phyloP scores from a whole-genome alignment of 495 filamentous ascomycete species.

The Tuber microsphaerosporum region DNA sequence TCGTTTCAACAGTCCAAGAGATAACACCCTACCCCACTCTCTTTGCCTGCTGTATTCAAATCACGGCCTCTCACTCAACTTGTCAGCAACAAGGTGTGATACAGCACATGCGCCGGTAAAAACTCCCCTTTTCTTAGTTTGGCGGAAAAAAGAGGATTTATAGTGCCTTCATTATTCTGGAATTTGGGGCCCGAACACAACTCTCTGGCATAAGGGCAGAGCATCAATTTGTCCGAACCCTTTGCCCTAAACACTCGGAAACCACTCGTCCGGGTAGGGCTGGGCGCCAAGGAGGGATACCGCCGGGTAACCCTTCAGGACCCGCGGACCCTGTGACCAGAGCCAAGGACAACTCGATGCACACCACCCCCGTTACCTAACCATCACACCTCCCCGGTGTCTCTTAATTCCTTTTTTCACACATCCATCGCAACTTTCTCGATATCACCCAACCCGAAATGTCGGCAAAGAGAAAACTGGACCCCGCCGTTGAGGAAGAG shows the following conservation, averaged over 20 bases:
- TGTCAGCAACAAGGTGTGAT: not conserved
- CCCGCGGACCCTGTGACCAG: not conserved
- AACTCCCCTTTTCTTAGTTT: not conserved
- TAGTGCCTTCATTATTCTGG: not conserved
- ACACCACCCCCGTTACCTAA: not conserved
- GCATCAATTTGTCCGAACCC: not conserved
- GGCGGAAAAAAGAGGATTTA: not conserved
- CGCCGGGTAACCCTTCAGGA: not conserved
- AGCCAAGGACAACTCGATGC: not conserved
- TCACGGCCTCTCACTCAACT: not conserved
- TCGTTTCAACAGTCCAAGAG: too few relatives aligned
- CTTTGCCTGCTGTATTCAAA: too few relatives aligned
- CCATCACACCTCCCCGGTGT: not conserved
- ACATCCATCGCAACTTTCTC: not conserved
- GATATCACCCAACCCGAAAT: conserved; percentile 34
- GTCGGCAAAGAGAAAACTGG: conserved; percentile 49
- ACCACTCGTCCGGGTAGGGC: not conserved
- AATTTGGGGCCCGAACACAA: not conserved
- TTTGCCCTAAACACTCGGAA: not conserved
- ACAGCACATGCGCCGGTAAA: not conserved
- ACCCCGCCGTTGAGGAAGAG: conserved; percentile 40
- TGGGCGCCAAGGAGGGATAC: not conserved
- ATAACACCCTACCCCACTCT: too few relatives aligned
- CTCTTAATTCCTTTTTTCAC: not conserved
- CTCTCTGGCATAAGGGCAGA: too few relatives aligned